Percentiles rank a stretch among this genome's conserved stretches.
phyloP scores from a whole-genome alignment of 2,329 filamentous ascomycete species.

The Rachicladosporium sp. region DNA sequence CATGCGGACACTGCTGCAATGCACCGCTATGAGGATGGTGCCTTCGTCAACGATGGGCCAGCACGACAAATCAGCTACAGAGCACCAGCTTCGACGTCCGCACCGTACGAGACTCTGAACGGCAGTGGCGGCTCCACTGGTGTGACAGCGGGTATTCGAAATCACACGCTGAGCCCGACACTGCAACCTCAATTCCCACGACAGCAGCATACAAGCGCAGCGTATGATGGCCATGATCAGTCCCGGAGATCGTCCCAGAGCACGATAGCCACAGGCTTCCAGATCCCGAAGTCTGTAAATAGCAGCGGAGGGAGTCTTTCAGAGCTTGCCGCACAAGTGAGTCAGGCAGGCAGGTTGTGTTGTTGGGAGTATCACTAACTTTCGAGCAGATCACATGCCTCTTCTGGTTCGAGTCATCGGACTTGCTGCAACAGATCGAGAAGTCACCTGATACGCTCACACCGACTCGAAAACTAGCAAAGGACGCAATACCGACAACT shows the following conservation, averaged over 20 bases:
- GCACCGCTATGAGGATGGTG: conserved; percentile 16
- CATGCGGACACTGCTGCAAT: conserved; percentile 11
- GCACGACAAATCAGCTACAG: conserved; percentile 10
- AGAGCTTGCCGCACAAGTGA: conserved; percentile 72
- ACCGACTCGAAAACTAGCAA: conserved; percentile 43
- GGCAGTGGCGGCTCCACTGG: background rate
- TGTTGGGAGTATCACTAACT: conserved; percentile 1
- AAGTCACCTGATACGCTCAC: conserved; percentile 25
- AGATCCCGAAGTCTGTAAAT: conserved; percentile 66
- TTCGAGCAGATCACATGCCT: conserved; percentile 69
- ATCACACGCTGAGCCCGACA: conserved; percentile 3
- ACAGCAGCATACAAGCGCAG: conserved; percentile 1
- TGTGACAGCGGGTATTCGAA: background rate
- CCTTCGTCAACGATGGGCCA: conserved; percentile 12
- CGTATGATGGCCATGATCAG: conserved; percentile 8
- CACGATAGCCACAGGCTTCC: conserved; percentile 42
- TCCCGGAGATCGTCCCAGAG: conserved; percentile 18
- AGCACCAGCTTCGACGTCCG: conserved; percentile 11
- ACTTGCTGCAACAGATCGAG: conserved; percentile 65
- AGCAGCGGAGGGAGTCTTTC: conserved; percentile 62
- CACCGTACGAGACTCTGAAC: conserved; percentile 7
- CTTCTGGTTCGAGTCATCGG: conserved; percentile 90
- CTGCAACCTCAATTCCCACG: conserved; percentile 4
- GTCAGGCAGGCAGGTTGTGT: conserved; percentile 11
- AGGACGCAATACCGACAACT: conserved; percentile 61